Percentiles rank a stretch among this genome's conserved stretches.
phyloP scores from a whole-genome alignment of 768 basidiomycete genomes.

The Termitomyces sp. region DNA sequence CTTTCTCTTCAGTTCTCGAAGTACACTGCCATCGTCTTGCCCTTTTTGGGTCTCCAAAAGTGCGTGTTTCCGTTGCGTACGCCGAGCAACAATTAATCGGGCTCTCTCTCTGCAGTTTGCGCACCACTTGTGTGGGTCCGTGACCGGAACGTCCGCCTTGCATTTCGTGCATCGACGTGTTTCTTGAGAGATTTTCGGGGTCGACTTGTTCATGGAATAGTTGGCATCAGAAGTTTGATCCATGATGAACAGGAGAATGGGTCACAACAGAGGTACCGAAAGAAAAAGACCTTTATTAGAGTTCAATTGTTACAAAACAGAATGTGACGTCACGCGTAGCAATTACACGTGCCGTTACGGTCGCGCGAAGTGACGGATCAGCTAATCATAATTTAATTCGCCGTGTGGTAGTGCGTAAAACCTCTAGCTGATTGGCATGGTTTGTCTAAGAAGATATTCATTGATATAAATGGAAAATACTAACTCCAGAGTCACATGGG shows the following conservation, averaged over 20 bases:
- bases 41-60: neutral
- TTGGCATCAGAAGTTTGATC: neutral
- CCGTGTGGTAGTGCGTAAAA: no score
- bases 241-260: neutral
- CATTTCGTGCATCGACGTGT: neutral
- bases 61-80: neutral
- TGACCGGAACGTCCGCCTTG: neutral
- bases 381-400: no score
- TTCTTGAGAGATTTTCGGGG: neutral
- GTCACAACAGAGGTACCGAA: neutral
- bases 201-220: neutral
- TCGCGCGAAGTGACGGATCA: neutral
- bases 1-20: neutral
- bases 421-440: no score
- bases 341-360: neutral
- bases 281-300: neutral
- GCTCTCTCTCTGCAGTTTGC: neutral
- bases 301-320: no score
- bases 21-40: neutral
- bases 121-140: conserved; percentile 1
- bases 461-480: no score
- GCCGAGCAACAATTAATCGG: neutral
- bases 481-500: no score
- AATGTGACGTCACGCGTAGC: neutral
- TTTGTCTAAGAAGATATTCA: no score